Percentiles rank a stretch among this genome's conserved stretches.
phyloP scores from a whole-genome alignment of 2,329 filamentous ascomycete genomes.

The Graphilbum ipis-grandicollis region DNA sequence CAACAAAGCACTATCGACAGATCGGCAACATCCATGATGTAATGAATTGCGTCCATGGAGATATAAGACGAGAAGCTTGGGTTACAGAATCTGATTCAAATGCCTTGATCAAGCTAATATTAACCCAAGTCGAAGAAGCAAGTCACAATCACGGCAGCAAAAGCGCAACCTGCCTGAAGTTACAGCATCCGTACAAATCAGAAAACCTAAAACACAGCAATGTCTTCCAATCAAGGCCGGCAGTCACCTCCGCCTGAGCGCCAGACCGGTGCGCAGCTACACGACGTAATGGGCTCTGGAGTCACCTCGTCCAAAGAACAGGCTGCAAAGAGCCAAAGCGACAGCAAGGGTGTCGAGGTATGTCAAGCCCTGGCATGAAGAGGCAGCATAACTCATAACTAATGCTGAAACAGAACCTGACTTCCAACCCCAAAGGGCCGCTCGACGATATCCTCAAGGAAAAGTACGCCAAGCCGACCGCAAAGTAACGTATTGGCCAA shows the following conservation, averaged over 20 bases:
- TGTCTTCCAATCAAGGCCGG: conserved; percentile 52
- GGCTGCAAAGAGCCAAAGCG: conserved; percentile 22
- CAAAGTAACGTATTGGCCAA: not conserved
- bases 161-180: too few relatives aligned
- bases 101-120: too few relatives aligned
- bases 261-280: conserved; percentile 47
- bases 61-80: too few relatives aligned
- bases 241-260: conserved; percentile 61
- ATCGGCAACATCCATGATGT: too few relatives aligned
- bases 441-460: conserved; percentile 43
- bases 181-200: too few relatives aligned
- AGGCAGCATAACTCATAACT: not conserved
- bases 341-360: conserved; percentile 4
- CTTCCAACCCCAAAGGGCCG: conserved; percentile 48
- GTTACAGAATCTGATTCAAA: too few relatives aligned
- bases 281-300: conserved; percentile 37
- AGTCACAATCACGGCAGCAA: too few relatives aligned
- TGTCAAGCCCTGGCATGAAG: not conserved
- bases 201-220: too few relatives aligned
- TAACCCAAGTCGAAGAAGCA: too few relatives aligned
- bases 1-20: too few relatives aligned
- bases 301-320: conserved; percentile 34
- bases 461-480: conserved; percentile 36
- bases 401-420: conserved; percentile 23
- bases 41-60: too few relatives aligned